Evolutionary conservation across 192 early-diverging fungal genomes (phyloP).

Genomic region (Helicostylum pulchrum): DNA sequence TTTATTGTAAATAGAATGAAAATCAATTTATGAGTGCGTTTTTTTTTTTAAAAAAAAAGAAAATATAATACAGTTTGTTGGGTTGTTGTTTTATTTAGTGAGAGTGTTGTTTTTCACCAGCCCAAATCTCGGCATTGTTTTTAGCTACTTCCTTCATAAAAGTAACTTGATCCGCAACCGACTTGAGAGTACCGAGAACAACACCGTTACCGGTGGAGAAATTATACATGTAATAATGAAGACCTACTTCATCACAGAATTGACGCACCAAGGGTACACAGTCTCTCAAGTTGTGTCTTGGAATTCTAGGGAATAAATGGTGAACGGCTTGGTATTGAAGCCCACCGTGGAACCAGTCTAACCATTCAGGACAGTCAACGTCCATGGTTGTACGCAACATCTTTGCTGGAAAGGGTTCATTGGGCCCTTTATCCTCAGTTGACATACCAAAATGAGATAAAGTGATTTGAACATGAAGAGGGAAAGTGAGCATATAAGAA

Average conservation of each 20-base stretch:
- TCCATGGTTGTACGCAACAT: conserved; percentile 94
- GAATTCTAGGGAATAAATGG: conserved; percentile 92
- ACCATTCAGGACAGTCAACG: conserved; percentile 87
- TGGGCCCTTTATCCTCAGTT: conserved; percentile 62
- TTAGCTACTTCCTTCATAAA: conserved; percentile 51
- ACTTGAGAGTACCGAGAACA: conserved; percentile 66
- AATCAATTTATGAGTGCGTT: not conserved
- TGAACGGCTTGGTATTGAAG: conserved; percentile 96
- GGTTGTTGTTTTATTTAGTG: no score
- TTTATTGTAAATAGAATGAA: not conserved
- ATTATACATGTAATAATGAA: conserved; percentile 75
- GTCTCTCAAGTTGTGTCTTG: conserved; percentile 80
- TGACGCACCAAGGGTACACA: conserved; percentile 70
- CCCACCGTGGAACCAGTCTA: conserved; percentile 98
- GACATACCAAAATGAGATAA: conserved; percentile 96
- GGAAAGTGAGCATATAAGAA: conserved; percentile 78
- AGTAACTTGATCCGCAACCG: conserved; percentile 75
- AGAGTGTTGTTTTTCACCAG: not conserved
- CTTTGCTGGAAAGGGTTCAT: conserved; percentile 81
- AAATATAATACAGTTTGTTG: no score
- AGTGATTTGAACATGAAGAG: conserved; percentile 95
- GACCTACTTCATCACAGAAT: conserved; percentile 71
- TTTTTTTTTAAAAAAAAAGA: conserved; percentile 7
- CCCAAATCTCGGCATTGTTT: conserved; percentile 32
- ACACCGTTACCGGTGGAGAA: conserved; percentile 83